Evolutionary conservation across 2,329 filamentous ascomycete genomes (phyloP), one percentile per base, ranked within the genome.

Genomic region (Stagonosporopsis vannaccii): DNA sequence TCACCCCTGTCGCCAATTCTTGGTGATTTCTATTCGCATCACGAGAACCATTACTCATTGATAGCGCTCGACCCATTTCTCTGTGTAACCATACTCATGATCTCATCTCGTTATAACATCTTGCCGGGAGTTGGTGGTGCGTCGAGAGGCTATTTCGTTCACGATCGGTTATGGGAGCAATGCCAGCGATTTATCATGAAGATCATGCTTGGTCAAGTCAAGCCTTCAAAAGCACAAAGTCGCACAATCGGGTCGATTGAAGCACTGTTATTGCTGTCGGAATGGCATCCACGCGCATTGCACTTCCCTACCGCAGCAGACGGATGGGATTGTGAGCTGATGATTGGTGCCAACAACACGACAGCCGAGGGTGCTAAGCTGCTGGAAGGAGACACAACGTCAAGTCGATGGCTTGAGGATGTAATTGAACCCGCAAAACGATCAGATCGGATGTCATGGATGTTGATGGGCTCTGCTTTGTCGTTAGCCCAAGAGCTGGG

Each of bases 381-480:
- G 13, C 67, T 75, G 19, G 71, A 75, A 55, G 74, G 70, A 19
- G 71, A 74, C 19, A 67, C 72, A 13, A 73, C 68, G 3, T 73
- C 76, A 4, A 79, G 75, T 51, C 68, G 79, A 45, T 84, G 82
- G 80, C 71, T 82, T 1, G 78, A 83, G 42, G 82, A 84, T 59
- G 82, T 85, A 32, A 80, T 84, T 36, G 79, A 83, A 36, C 82
- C 83, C 2, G 81, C 83, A 2, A 80, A 80, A 56, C 74, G 81
- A 51, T 85, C 81, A 0, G 83, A 85, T 62, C 79, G 83, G 2
- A 85, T 86, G 83, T 85, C 83, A 0, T 86, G 84, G 84, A 85
- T 85, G 80, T 63, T 85, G 19, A 77, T 86, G 36, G 84, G 84
- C 2, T 81, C 80, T 61, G 83, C 81, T 0, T 64, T 83, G 22